Base-by-base conservation (phyloP, 805 yeast genomes). In the Candida saitoana region DNA sequence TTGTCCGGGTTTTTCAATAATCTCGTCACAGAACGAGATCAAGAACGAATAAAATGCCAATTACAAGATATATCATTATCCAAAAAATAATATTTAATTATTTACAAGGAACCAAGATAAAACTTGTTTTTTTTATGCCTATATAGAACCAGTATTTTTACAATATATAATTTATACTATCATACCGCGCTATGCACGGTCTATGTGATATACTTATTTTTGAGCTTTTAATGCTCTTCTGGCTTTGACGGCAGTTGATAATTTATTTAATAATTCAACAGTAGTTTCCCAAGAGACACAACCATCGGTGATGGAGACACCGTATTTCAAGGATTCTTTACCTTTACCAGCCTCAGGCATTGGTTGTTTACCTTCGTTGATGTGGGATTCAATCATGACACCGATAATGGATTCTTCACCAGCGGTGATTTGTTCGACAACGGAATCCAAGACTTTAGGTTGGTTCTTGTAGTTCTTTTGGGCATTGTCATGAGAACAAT, bases 401-500 rank as follows among this genome's bases (percentile, higher is more conserved):
- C 98, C 99, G 54, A 87, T 82, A 49, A 91, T 80, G 45, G 71
- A 70, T 40, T 78, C 76, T 63, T 88, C 95, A 56, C 99, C 99
- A 20, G 67, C 71, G 29, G 85, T 68, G 36, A 91, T 73, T 69
- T 93, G 98, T 52, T 79, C 80, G 38, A 91, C 88, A 42, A 91
- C 93, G 44, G 74, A 79, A 20, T 76, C 69, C 51, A 88, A 82
- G n/a, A 93, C 99, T 64, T 76, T 81, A 45, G 99, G 97, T 72
- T 93, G 99, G 72, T 93, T 93, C 62, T 81, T 79, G 82, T 79
- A 89, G 71, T 93, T 93, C 70, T 93, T 93, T 67, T 76, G 81
- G 30, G 97, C 89, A 75, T 93, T 93, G 56, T 96, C 99, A 68
- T 93, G 99, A 36, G 97, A 90, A 70, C 96, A 93, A 70, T 93